phyloP scores from a whole-genome alignment of 106 monocot species.

The Alisma plantagoaquatica region DNA sequence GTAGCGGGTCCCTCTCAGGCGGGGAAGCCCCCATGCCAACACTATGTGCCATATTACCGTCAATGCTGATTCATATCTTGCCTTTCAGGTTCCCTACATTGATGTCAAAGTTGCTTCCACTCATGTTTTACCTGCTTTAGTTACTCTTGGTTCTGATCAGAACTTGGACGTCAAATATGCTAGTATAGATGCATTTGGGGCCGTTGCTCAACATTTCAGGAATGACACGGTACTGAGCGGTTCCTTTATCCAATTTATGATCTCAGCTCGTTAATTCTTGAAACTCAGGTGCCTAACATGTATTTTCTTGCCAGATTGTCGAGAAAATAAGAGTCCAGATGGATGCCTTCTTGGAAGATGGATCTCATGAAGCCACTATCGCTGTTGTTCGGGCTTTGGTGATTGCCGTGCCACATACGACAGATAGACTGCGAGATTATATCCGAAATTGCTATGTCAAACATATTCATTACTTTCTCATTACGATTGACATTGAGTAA shows the following conservation, averaged over 20 bases:
- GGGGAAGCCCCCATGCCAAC: too few relatives aligned
- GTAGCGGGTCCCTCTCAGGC: too few relatives aligned
- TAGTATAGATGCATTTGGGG: constrained; percentile 93
- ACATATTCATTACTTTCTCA: not conserved
- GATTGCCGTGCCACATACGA: constrained; percentile 86
- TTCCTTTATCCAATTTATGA: not conserved
- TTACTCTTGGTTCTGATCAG: constrained; percentile 97
- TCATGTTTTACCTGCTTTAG: constrained; percentile 88
- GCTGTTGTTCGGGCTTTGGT: constrained; percentile 69
- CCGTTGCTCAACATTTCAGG: constrained; percentile 94
- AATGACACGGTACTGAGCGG: constrained; percentile 69
- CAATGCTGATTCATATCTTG: not conserved
- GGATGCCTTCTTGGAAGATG: constrained; percentile 99
- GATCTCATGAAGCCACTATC: constrained; percentile 89
- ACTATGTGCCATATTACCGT: too few relatives aligned
- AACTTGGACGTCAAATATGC: constrained; percentile 92
- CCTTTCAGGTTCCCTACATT: constrained; percentile 70
- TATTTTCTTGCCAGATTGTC: constrained; percentile 46
- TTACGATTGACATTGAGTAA: not conserved
- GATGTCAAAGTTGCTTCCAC: constrained; percentile 87
- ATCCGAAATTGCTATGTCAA: constrained; percentile 39
- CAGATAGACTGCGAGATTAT: constrained; percentile 88
- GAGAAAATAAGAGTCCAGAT: constrained; percentile 95
- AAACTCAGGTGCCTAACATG: not conserved
- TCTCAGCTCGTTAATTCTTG: not conserved